Evolutionary conservation across 371 early-diverging fungal genomes (phyloP).

Genomic region (Phascolomyces articulosus): DNA sequence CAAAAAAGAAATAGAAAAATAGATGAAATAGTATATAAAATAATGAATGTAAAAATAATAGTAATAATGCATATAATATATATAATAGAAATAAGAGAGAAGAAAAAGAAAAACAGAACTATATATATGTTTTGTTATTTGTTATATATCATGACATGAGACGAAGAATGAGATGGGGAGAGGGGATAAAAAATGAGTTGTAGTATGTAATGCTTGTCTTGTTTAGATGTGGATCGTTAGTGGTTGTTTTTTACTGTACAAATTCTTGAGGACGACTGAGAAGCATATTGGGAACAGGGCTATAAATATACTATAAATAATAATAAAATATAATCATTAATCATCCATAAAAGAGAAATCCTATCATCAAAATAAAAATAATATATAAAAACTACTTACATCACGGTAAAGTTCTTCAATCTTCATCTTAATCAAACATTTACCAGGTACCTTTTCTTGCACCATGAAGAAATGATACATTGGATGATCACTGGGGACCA

Average conservation of each 20-base stretch:
- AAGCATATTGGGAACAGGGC: slow-evolving; percentile 67
- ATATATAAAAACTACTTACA: slow-evolving; percentile 35
- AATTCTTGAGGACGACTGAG: slow-evolving; percentile 42
- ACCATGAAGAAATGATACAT: slow-evolving; percentile 55
- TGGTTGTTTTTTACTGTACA: slow-evolving; percentile 3
- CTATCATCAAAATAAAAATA: not conserved
- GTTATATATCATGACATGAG: no score
- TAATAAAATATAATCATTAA: not conserved
- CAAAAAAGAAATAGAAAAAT: not conserved
- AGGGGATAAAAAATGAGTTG: no score
- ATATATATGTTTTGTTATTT: no score
- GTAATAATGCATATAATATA: not conserved
- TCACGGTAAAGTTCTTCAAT: slow-evolving; percentile 70
- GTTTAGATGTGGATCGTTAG: no score
- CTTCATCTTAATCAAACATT: slow-evolving; percentile 76
- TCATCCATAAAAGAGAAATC: no score
- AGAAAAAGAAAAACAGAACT: no score
- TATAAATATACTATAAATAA: slow-evolving; percentile 57
- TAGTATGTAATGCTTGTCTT: no score
- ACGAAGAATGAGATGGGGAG: not conserved
- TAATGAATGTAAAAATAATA: not conserved
- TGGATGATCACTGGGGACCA: slow-evolving; percentile 29
- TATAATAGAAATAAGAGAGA: no score
- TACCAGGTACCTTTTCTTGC: slow-evolving; percentile 49
- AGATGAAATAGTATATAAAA: not conserved